Evolutionary conservation across 2,329 filamentous ascomycete genomes (phyloP).

Genomic region (Zelopaecilomyces penicillatus): DNA sequence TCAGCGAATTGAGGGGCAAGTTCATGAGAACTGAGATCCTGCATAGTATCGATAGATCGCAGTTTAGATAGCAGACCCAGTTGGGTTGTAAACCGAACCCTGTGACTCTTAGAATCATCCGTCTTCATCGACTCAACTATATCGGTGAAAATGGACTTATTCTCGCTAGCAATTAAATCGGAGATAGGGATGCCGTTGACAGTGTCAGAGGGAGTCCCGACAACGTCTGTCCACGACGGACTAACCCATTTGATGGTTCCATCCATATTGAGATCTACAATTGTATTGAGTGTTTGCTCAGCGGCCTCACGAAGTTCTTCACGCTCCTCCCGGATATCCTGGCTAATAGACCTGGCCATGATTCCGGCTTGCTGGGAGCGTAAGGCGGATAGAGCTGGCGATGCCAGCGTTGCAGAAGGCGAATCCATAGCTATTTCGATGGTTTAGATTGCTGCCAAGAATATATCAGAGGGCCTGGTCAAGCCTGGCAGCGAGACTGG

Average conservation of each 20-base stretch:
- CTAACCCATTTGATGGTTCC: slow-evolving; percentile 92
- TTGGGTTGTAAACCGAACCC: slow-evolving; percentile 70
- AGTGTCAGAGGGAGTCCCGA: slow-evolving; percentile 66
- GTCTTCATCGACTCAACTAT: slow-evolving; percentile 82
- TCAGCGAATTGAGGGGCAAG: slow-evolving; percentile 48
- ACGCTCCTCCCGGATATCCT: slow-evolving; percentile 86
- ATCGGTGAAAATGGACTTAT: slow-evolving; percentile 72
- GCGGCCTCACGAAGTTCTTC: slow-evolving; percentile 92
- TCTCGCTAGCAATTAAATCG: slow-evolving; percentile 69
- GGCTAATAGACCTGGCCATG: slow-evolving; percentile 65
- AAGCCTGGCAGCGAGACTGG: slow-evolving; percentile 6
- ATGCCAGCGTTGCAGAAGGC: slow-evolving; percentile 35
- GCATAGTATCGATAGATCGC: slow-evolving; percentile 34
- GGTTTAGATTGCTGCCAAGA: slow-evolving; percentile 1
- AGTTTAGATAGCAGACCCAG: slow-evolving; percentile 63
- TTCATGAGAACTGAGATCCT: slow-evolving; percentile 30
- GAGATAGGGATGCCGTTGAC: slow-evolving; percentile 71
- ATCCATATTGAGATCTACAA: slow-evolving; percentile 86
- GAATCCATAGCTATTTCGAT: slow-evolving; percentile 34
- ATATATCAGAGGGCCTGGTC: slow-evolving; percentile 6
- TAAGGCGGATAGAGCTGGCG: slow-evolving; percentile 45
- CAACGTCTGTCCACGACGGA: slow-evolving; percentile 88
- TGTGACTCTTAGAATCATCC: slow-evolving; percentile 87
- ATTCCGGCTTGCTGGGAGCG: slow-evolving; percentile 38
- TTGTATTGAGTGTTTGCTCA: slow-evolving; percentile 92